Base-by-base conservation (phyloP, 2,329 filamentous ascomycete species). In the Ceratocystis harringtonii region DNA sequence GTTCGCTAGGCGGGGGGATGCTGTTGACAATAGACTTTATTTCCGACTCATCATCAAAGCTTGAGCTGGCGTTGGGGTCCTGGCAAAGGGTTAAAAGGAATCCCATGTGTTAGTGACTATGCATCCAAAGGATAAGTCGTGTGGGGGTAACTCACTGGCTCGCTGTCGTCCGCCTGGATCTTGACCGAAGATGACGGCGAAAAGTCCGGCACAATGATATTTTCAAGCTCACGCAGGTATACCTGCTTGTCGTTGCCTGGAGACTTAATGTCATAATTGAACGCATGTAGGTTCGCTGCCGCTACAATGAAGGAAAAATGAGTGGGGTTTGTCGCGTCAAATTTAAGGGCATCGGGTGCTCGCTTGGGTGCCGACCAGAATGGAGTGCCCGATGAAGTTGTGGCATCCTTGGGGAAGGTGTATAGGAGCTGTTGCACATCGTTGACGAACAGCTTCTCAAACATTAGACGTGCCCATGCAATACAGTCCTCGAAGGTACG, bases 341-440 rank as follows among this genome's bases (percentile, higher is more conserved):
- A 99, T 74, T 89, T 92, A 73, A 97, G 80, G 69, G 92, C 83
- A 69, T 95, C 90, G 4, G 94, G 94, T 12, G 94, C 94, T 72
- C 94, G 90, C 84, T 99, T 99, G 61, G 94, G 94, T 10, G 94
- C 92, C 36, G 94, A 97, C 94, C 94, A 99, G 82, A 99, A 99
- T 0, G 85, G 88, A 69, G 92, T 89, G 41, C 94, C 94, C 45
- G 84, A 88, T 1, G 91, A 95, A 0, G 94, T 96, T 65, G 82
- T 85, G 0, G 91, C 88, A 73, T 97, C 92, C 76, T 95, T 95
- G 68, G 94, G 94, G 79, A 99, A 99, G 78, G 96, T 97, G 80
- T 89, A 95, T 43, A 99, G 80, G 63, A 99, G 80, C 75, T 99
- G 94, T 73, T 94, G 89, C 68, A 99, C 96, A 63, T 90, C 89